Base-by-base conservation (phyloP, 139 green algal species). In the Coelastrella sp. region DNA sequence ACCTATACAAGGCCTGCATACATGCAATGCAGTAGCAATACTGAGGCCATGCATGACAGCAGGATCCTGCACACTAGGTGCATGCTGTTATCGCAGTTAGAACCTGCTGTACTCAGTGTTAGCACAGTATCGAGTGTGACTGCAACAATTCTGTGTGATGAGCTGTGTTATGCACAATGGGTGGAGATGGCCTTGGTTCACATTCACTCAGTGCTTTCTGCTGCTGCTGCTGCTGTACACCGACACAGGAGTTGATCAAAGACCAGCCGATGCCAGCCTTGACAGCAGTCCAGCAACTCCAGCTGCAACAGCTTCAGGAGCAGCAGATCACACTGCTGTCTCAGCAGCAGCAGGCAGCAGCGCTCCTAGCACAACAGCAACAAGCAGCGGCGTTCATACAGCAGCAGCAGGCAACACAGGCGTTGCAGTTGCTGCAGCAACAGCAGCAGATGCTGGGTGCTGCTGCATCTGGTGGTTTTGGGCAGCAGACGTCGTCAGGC, bases 261-360 rank as follows among this genome's bases (percentile, higher is more conserved):
- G 80, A 86, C 10, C 80, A 86, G 61, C 59, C 64, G 3, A 86
- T 86, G 80, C 80, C 80, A 16, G 16, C 60, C 5, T 32, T 86
- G 60, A 86, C 80, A 19, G 80, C 80, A n/a, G 22, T 86, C 14
- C 80, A 86, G 61, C 80, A 86, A 61, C 61, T 86, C n/a, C 80
- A 86, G 32, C 61, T 86, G 5, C 47, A 73, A n/a, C 80, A 86
- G 80, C 80, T 86, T 57, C 80, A 76, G 32, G 22, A 86, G 22
- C 80, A 86, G 80, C 61, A 86, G 16, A n/a, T 22, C n/a, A 22
- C 7, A 22, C 60, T 86, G 10, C 11, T 86, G 22, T 66, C 60
- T 7, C 60, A 75, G 80, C 80, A 86, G 80, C 80, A 86, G 80
- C 60, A 75, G 10, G 80, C 80, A 5, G 80, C 61, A 61, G 22